phyloP scores from a whole-genome alignment of 805 yeast genomes.

The Teunomyces pallodes region DNA sequence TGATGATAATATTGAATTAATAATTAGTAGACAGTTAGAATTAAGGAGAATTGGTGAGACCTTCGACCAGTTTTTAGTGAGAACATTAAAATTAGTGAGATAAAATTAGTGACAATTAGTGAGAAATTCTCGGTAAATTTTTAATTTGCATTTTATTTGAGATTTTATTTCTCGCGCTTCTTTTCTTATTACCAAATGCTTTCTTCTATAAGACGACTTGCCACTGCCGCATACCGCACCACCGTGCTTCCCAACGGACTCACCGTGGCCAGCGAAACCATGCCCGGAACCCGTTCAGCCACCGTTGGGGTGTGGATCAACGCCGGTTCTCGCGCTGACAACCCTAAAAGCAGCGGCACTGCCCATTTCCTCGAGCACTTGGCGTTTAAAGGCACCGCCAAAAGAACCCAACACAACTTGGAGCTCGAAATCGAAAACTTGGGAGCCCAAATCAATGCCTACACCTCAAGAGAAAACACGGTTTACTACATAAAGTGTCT shows the following conservation, averaged over 20 bases:
- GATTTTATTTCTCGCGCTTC: background rate
- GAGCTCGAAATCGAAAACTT: slow-evolving; percentile 94
- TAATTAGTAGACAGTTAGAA: too few species aligned
- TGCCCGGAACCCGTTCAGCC: slow-evolving; percentile 89
- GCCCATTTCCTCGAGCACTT: slow-evolving; percentile 97
- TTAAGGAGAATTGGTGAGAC: too few species aligned
- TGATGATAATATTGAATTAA: too few species aligned
- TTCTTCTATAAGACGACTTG: slow-evolving; percentile 1
- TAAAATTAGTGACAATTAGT: too few species aligned
- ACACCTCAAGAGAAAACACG: slow-evolving; percentile 95
- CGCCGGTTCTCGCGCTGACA: slow-evolving; percentile 97
- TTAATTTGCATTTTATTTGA: background rate
- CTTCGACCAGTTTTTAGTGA: too few species aligned
- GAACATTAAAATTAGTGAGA: too few species aligned
- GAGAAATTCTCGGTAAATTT: too few species aligned
- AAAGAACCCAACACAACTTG: slow-evolving; percentile 74
- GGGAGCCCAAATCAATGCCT: slow-evolving; percentile 98
- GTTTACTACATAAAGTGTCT: slow-evolving; percentile 93
- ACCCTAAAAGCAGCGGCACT: slow-evolving; percentile 80
- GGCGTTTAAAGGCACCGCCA: slow-evolving; percentile 91
- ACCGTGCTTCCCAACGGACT: slow-evolving; percentile 85
- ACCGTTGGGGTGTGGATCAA: slow-evolving; percentile 98
- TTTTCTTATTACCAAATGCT: background rate
- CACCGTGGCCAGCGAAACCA: slow-evolving; percentile 86
- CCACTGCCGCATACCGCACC: slow-evolving; percentile 40